These are phyloP conservation scores for Vanilla planifolia DNA, from an alignment of 106 monocot species.

Conservation along the genomic window DNA sequence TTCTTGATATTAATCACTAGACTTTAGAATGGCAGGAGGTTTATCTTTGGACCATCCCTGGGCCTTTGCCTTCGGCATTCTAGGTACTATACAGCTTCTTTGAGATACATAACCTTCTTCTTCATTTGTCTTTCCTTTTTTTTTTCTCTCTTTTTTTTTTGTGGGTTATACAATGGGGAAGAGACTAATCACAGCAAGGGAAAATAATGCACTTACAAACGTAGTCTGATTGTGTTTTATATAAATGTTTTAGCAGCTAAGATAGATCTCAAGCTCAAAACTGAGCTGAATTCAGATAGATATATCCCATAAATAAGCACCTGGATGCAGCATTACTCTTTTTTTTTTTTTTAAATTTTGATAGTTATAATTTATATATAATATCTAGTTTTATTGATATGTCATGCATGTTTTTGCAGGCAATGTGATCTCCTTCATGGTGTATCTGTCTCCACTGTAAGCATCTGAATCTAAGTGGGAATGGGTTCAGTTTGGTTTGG, in stretches of 20 bases:
- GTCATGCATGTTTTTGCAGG: constrained; percentile 19
- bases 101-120: background rate
- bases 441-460: constrained; percentile 52
- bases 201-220: too few relatives aligned
- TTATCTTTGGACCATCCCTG: constrained; percentile 45
- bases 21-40: constrained; percentile 25
- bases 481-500: too few relatives aligned
- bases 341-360: background rate
- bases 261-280: too few relatives aligned
- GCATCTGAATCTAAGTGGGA: constrained; percentile 4
- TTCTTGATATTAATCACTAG: too few relatives aligned
- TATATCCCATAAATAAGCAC: too few relatives aligned
- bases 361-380: background rate
- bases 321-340: background rate
- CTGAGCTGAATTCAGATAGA: too few relatives aligned
- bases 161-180: too few relatives aligned
- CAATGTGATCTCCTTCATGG: constrained; percentile 46
- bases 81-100: constrained; percentile 26
- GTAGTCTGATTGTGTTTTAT: too few relatives aligned
- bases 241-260: too few relatives aligned
- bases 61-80: constrained; percentile 47
- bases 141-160: background rate
- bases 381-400: background rate
- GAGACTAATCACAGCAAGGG: too few relatives aligned
- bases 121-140: too few relatives aligned